Evolutionary conservation across 129 eudicot genomes (phyloP).

Genomic region (Helianthus tuberosus): DNA sequence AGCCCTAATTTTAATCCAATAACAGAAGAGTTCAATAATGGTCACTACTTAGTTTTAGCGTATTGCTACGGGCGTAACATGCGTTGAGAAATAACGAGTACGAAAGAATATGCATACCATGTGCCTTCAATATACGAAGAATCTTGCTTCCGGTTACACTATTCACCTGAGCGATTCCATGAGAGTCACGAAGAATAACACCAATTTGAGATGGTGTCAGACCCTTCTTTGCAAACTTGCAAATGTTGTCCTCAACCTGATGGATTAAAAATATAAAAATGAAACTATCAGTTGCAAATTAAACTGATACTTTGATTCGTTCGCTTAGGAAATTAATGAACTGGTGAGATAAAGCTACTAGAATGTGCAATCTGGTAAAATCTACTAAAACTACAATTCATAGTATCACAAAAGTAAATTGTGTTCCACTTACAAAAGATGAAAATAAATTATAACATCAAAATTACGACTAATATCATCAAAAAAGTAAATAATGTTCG

Average conservation of each 20-base stretch:
- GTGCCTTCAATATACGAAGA: constrained; percentile 61
- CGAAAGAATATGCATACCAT: constrained; percentile 41
- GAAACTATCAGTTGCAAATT: no score
- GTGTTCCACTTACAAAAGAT: background rate
- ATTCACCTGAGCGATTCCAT: constrained; percentile 71
- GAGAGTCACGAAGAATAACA: constrained; percentile 45
- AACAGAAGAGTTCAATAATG: background rate
- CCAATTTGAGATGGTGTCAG: constrained; percentile 44
- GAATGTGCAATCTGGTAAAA: background rate
- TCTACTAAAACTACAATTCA: background rate
- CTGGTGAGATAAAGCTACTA: background rate
- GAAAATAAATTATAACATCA: background rate
- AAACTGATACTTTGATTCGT: background rate
- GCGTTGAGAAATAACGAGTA: background rate
- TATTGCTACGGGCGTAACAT: background rate
- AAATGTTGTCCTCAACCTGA: constrained; percentile 40
- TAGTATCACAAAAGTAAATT: background rate
- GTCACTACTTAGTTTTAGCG: background rate
- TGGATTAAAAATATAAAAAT: background rate
- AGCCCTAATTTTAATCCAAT: constrained; percentile 33
- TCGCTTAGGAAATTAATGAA: background rate
- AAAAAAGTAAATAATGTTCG: no score
- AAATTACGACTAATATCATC: no score
- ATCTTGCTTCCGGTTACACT: constrained; percentile 75
- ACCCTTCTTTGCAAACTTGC: constrained; percentile 43